A percentile compares a stretch with the other conserved stretches of the same genome.
Evolutionary conservation across 202 grass and related monocot genomes (phyloP).

Genomic region (Bolboschoenoplectus hybrid): DNA sequence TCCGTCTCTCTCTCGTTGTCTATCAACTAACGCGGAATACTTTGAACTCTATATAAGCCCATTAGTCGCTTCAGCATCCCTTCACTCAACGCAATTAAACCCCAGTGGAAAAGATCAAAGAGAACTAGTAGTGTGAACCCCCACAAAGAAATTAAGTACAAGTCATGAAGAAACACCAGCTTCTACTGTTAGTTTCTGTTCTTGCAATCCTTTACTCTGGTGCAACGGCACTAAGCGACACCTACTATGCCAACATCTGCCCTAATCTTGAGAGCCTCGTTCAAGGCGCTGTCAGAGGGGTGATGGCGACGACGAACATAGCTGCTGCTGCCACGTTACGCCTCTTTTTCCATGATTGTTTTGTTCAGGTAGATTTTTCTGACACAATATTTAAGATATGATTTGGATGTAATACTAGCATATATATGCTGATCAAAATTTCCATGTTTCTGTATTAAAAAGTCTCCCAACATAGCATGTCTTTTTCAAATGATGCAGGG

Average conservation of each 20-base stretch:
- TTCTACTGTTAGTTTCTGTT: conserved; percentile 1
- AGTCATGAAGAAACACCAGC: neutral
- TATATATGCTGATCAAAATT: neutral
- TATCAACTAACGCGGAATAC: conserved; percentile 8
- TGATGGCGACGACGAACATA: neutral
- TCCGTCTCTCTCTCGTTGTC: neutral
- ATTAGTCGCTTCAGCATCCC: neutral
- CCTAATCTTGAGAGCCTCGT: conserved; percentile 49
- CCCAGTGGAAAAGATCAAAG: conserved; percentile 19
- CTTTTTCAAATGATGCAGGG: conserved; percentile 26
- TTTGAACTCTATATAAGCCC: conserved; percentile 11
- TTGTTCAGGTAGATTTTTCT: conserved; percentile 39
- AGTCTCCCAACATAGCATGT: neutral
- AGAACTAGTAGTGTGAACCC: neutral
- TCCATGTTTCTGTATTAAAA: neutral
- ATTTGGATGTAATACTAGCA: neutral
- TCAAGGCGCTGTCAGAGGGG: conserved; percentile 27
- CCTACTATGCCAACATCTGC: conserved; percentile 44
- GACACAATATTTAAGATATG: neutral
- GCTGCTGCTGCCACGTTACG: conserved; percentile 29
- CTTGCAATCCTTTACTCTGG: neutral
- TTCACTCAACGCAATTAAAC: neutral
- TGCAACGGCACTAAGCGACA: neutral
- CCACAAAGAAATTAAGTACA: neutral
- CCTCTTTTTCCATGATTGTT: conserved; percentile 55